Evolutionary conservation across 108 stramenopile genomes (phyloP), one percentile per base, ranked within the genome.

Genomic region (Cyclotella distinguenda): DNA sequence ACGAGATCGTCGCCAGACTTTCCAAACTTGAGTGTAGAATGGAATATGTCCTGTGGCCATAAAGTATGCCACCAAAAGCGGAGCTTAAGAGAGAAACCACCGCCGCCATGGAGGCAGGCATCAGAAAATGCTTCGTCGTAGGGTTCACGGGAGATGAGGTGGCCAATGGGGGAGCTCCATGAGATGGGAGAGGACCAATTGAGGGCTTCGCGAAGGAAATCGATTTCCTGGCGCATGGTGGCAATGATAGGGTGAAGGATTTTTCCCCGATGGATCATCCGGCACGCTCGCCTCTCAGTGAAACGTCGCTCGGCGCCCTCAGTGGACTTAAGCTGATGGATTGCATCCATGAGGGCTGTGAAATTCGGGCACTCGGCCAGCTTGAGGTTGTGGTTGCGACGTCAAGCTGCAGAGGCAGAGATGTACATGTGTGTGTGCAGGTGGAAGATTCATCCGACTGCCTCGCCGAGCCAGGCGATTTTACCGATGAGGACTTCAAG

Each of bases 371-470:
- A 58, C 26, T 33, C 9, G 1, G 47, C 42, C n/a, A 33, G 2
- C 0, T 34, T 8, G 1, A 68, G 27, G 5, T 59, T 11, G 18
- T 49, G 58, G 48, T 71, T 62, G 1, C 22, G 27, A 1, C 33
- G 2, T 2, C 62, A 30, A 0, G 70, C 70, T 10, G 33, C 13
- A 9, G 61, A 49, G 12, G 64, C 55, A 7, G 60, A 63, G 6
- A 53, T 19, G n/a, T 70, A 70, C 9, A 60, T 11, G 26, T 61
- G 70, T 5, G 60, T 30, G 4, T 62, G 19, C 0, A 70, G 35
- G 50, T 70, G 57, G 39, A 45, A 70, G 1, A 70, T 58, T 60
- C 69, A 70, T 4, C 6, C 3, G 15, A 48, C 45, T 6, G 57
- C 69, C 21, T 70, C 60, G 1, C 46, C 69, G 4, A 61, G 16